A percentile compares a stretch with the other conserved stretches of the same genome.
These are phyloP conservation scores for Zangia roseola DNA, from an alignment of 768 basidiomycete species.

Conservation along the genomic window DNA sequence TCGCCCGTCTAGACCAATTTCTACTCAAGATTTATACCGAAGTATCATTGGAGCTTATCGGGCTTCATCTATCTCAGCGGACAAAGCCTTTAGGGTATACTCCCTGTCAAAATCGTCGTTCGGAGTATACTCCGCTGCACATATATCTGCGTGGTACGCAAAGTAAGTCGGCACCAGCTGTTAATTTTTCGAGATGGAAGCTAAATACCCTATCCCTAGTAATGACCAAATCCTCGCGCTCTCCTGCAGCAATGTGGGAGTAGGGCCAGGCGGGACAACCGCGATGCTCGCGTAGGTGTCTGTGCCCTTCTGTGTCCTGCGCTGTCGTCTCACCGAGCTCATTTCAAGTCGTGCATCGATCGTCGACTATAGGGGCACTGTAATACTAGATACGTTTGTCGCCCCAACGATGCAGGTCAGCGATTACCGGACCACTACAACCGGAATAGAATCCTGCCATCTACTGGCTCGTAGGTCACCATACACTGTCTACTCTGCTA, in stretches of 20 bases:
- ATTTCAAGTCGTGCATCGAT: slow-evolving; percentile 48
- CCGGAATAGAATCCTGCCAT: slow-evolving; percentile 48
- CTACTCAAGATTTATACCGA: slow-evolving; percentile 17
- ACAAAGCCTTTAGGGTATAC: slow-evolving; percentile 8
- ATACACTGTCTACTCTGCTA: neutral
- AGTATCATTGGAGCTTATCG: slow-evolving; percentile 26
- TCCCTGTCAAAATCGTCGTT: slow-evolving; percentile 16
- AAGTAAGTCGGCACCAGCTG: slow-evolving; percentile 18
- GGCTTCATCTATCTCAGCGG: slow-evolving; percentile 18
- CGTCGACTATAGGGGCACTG: slow-evolving; percentile 56
- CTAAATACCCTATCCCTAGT: slow-evolving; percentile 33
- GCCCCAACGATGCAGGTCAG: slow-evolving; percentile 64
- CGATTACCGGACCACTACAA: slow-evolving; percentile 69
- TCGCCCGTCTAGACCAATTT: slow-evolving; percentile 14
- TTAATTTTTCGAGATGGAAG: slow-evolving; percentile 27
- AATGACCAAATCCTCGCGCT: slow-evolving; percentile 55
- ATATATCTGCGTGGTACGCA: slow-evolving; percentile 24
- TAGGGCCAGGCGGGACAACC: slow-evolving; percentile 78
- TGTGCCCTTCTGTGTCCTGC: slow-evolving; percentile 3
- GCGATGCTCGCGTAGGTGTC: slow-evolving; percentile 74
- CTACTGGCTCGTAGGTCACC: slow-evolving; percentile 38
- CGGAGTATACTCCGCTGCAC: slow-evolving; percentile 11
- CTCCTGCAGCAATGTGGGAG: slow-evolving; percentile 71
- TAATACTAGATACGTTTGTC: slow-evolving; percentile 64
- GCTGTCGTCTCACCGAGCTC: slow-evolving; percentile 7